Evolutionary conservation across 345 rosid species (phyloP), one percentile per base, ranked within the genome.

Genomic region (Hibiscus trionum): DNA sequence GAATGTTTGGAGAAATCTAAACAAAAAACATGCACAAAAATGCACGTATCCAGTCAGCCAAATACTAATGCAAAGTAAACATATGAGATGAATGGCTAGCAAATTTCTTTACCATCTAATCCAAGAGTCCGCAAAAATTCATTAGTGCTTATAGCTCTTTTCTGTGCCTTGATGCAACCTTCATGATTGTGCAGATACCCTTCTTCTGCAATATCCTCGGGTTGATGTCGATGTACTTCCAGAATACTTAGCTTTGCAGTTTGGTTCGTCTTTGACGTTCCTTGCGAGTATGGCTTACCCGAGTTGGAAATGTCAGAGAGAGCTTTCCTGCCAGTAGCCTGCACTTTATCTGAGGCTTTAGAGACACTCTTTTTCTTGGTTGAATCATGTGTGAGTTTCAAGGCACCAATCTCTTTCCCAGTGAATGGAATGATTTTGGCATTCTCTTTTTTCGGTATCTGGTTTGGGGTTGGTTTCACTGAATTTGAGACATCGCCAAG

Each of bases 241-340:
- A 27, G 31, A 39, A 39, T 71, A 50, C 24, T 11, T 57, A 42
- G 21, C 56, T 57, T 58, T 21, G 55, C 17, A 42, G 53, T 21
- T 71, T 57, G 65, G 66, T 73, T 81, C 73, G 78, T 82, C 77
- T 84, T 88, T 37, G 78, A 39, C 19, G 75, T 70, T 77, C 80
- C 79, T 1, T 72, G 75, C 66, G 46, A 64, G 19, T 56, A 71
- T 21, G 80, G 77, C 75, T 77, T 82, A 4, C 77, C 76, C 0
- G 85, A 52, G 57, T 52, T 52, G 21, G 57, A 52, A 52, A 52
- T 52, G 57, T 52, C 57, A 16, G 57, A 52, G 3, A 52, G 57
- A 52, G 57, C 57, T 52, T n/a, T 52, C 57, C 57, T 52, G 21
- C 57, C 21, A n/a, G 2, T 52, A 52, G 57, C 57, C 7, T 52